These are phyloP conservation scores for Thelephora ganbajun DNA, from an alignment of 768 basidiomycete genomes.

Conservation along the genomic window DNA sequence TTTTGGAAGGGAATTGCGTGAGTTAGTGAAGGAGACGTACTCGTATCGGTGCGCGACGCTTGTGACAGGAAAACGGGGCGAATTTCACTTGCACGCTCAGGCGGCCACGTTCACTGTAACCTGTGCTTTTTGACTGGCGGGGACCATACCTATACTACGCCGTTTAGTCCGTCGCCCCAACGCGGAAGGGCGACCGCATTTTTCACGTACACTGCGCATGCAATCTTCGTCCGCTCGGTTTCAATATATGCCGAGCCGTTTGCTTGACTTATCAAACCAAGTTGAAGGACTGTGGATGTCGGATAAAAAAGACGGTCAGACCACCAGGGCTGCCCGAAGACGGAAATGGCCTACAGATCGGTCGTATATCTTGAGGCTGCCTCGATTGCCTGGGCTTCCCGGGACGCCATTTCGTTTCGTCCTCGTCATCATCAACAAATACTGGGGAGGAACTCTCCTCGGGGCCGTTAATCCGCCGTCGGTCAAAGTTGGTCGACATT, in stretches of 20 bases:
- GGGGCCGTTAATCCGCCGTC: slow-evolving; percentile 83
- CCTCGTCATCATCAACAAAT: slow-evolving; percentile 30
- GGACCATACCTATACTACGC: slow-evolving; percentile 56
- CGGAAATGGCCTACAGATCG: slow-evolving; percentile 55
- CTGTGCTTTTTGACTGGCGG: slow-evolving; percentile 64
- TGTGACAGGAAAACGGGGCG: slow-evolving; percentile 78
- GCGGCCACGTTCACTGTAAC: slow-evolving; percentile 78
- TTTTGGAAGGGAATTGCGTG: background rate
- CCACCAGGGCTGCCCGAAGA: background rate
- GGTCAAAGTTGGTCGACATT: slow-evolving; percentile 42
- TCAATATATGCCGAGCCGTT: slow-evolving; percentile 97
- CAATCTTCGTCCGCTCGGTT: slow-evolving; percentile 81
- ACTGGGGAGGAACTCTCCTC: slow-evolving; percentile 64
- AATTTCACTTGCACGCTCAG: slow-evolving; percentile 96
- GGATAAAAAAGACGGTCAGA: slow-evolving; percentile 16
- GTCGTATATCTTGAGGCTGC: slow-evolving; percentile 51
- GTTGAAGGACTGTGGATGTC: slow-evolving; percentile 56
- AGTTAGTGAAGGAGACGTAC: slow-evolving; percentile 30
- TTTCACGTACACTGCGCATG: slow-evolving; percentile 82
- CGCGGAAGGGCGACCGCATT: background rate
- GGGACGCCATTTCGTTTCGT: slow-evolving; percentile 15
- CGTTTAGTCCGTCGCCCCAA: slow-evolving; percentile 3
- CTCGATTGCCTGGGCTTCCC: slow-evolving; percentile 37
- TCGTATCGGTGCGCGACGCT: slow-evolving; percentile 70
- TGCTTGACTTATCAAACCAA: slow-evolving; percentile 84